Base-by-base conservation (phyloP, 2,329 filamentous ascomycete species). In the Rhynchosporium graminicola region DNA sequence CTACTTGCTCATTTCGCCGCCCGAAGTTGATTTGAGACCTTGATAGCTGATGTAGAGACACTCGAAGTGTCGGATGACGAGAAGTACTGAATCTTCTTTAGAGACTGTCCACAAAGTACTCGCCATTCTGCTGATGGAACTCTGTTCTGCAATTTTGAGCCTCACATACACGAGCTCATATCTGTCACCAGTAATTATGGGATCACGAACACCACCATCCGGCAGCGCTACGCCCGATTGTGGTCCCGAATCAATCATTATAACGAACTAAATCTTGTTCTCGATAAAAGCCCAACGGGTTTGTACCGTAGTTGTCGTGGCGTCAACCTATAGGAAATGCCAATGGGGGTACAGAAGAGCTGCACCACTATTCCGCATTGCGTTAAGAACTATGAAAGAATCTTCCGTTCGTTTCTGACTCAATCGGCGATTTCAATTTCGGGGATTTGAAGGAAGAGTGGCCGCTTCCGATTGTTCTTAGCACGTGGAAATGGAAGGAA, bases 401-500 rank as follows among this genome's bases (percentile, higher is more conserved):
- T 20, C 33, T 36, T 54, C 20, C 13, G 38, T 40, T 28, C 28
- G 38, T 40, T 54, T 36, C 26, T 4, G 20, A 54, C 26, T 4
- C 15, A 54, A 54, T 54, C 51, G 51, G 51, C 51, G 51, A 54
- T 54, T 28, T 20, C n/a, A 54, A 10, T 33, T 20, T 45, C 57
- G 57, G 57, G 47, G 31, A 31, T 1, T 7, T 26, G 43, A 45
- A 38, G 15, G 26, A 33, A 20, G 26, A 29, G 26, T 40, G 38
- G 46, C 28, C 42, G 31, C 57, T 51, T 52, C 52, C 57, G 48
- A 54, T 40, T 29, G 42, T 33, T 45, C 38, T 46, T 3, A 38
- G 20, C 58, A 60, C 58, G 58, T 60, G 58, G 58, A 29, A 36
- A 55, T 43, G 26, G 54, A 45, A 57, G 40, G 40, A 6, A 57